Evolutionary conservation across 2,329 filamentous ascomycete species (phyloP), one percentile per base, ranked within the genome.

Genomic region (Cercospora sojina): DNA sequence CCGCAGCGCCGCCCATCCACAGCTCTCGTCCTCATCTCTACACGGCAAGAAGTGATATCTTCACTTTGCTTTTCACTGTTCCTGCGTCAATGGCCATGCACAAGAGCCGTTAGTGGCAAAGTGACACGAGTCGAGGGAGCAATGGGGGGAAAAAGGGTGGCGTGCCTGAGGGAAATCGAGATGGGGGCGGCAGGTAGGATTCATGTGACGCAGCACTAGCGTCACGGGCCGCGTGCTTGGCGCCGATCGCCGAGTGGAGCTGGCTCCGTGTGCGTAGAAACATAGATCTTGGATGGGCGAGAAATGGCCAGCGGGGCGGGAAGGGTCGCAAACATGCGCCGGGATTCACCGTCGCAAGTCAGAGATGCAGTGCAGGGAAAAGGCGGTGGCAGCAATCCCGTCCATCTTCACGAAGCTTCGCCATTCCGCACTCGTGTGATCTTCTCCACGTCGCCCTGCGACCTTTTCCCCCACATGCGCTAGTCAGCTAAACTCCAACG

Each of bases 191-290:
- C 58, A 23, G 35, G 6, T 10, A 23, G 20, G 47, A 51, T 25
- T 25, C 47, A 61, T 61, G 58, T 61, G 58, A 49, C 25, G 58
- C 47, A 31, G 58, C 58, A 41, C 32, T 49, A 61, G 25, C 23
- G 41, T 56, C 25, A 49, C 25, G 51, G 47, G 38, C 47, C 27
- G 47, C 47, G 27, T 2, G 47, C 47, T 51, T 51, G 47, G 47
- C 38, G 58, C 41, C 23, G 13, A 31, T 61, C 38, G 57, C 25
- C 58, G 58, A 61, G 8, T 61, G 41, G 35, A 61, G 8, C 41
- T 61, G 58, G 41, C 41, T 31, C n/a, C 27, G 35, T 29, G 51
- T 61, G 25, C 59, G 16, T 38, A 35, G 32, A 27, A 13, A 12
- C 8, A 18, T 27, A 38, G 55, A 64, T 59, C 8, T 13, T 27